Evolutionary conservation across 495 filamentous ascomycete species (phyloP).

Genomic region (Ascobolus immersus): DNA sequence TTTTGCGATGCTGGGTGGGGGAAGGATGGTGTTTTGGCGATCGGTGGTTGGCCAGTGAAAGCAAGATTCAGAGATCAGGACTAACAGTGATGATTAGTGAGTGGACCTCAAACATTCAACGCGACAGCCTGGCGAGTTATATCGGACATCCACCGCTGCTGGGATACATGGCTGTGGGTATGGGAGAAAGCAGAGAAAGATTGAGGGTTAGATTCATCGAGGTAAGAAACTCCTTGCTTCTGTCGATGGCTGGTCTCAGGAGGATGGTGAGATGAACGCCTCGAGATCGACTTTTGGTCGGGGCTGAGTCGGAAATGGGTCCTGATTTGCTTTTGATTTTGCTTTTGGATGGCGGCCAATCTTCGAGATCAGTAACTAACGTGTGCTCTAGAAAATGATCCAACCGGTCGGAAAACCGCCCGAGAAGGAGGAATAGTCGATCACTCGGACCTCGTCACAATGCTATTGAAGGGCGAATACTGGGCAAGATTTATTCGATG

Average conservation of each 20-base stretch:
- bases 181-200: constrained; percentile 63
- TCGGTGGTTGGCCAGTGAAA: neutral
- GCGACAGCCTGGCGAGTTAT: constrained; percentile 58
- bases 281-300: neutral
- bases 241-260: neutral
- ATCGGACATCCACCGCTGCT: constrained; percentile 75
- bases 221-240: constrained; percentile 15
- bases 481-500: no score
- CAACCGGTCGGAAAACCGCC: constrained; percentile 70
- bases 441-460: no score
- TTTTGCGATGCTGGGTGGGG: no score
- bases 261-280: neutral
- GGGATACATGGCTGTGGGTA: constrained; percentile 67
- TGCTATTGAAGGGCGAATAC: no score
- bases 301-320: constrained; percentile 1
- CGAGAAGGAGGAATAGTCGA: constrained; percentile 29
- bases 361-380: constrained; percentile 3
- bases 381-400: constrained; percentile 45
- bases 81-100: constrained; percentile 26
- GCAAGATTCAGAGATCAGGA: neutral
- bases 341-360: neutral
- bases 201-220: constrained; percentile 55
- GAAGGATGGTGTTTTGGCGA: no score
- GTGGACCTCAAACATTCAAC: constrained; percentile 77
- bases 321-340: neutral